phyloP scores from a whole-genome alignment of 148 eudicot genomes.

The Arctostaphylos glauca region DNA sequence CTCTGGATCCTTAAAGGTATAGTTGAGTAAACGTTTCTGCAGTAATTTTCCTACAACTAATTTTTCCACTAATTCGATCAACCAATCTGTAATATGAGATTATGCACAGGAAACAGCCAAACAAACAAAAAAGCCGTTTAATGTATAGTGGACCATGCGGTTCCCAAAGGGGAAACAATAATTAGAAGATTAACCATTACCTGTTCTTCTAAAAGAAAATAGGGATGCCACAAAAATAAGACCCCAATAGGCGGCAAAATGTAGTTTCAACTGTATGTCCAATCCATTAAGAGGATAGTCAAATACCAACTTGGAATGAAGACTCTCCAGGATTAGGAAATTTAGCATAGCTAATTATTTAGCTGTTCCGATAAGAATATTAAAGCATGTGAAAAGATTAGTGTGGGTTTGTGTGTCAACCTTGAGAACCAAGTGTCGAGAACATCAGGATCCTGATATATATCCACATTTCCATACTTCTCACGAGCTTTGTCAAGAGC shows the following conservation, averaged over 20 bases:
- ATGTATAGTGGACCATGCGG: no score
- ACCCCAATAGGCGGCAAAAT: neutral
- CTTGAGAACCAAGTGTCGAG: conserved; percentile 99
- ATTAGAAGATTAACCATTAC: neutral
- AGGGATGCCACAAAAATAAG: neutral
- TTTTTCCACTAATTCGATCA: neutral
- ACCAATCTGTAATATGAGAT: neutral
- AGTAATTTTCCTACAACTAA: neutral
- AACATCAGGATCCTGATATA: conserved; percentile 98
- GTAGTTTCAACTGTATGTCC: neutral
- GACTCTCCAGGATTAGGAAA: neutral
- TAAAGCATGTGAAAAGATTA: neutral
- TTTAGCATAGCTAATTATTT: neutral
- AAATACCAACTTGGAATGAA: conserved; percentile 1
- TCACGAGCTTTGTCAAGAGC: conserved; percentile 74
- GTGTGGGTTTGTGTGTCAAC: conserved; percentile 33
- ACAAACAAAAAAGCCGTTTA: neutral
- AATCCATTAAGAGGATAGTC: conserved; percentile 4
- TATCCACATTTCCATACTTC: conserved; percentile 75
- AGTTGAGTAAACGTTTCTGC: neutral
- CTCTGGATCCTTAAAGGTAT: neutral
- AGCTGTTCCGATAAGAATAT: neutral
- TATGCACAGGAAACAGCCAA: neutral
- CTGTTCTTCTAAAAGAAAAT: neutral
- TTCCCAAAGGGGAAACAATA: neutral